These are phyloP conservation scores for Tritrichomonas musculus DNA, from an alignment of 208 protist species.

Conservation along the genomic window DNA sequence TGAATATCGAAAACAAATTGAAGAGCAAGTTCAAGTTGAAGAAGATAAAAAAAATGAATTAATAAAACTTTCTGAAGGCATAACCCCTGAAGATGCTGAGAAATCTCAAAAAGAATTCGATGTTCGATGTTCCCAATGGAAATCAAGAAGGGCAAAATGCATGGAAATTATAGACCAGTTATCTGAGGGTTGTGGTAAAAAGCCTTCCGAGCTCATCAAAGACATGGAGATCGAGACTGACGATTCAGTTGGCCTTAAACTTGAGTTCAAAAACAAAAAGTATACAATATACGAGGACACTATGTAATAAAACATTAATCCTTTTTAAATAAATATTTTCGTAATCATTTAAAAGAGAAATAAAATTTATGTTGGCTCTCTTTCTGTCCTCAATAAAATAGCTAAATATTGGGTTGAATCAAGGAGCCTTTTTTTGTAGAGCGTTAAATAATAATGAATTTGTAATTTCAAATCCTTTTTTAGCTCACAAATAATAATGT, in stretches of 20 bases:
- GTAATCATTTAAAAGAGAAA: no score
- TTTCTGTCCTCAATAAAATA: no score
- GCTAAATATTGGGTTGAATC: no score
- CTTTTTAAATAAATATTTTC: no score
- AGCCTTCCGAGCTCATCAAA: not conserved
- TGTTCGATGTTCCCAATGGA: not conserved
- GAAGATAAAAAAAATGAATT: not conserved
- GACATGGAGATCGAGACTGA: conserved; percentile 10
- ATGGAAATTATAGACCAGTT: not conserved
- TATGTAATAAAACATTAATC: no score
- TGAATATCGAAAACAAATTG: not conserved
- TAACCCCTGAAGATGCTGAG: not conserved
- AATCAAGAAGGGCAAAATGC: not conserved
- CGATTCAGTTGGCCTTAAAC: not conserved
- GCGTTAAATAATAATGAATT: no score
- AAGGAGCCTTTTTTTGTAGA: no score
- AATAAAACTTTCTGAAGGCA: not conserved
- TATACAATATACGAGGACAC: not conserved
- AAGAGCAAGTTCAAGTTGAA: not conserved
- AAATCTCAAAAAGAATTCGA: not conserved
- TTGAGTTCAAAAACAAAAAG: not conserved
- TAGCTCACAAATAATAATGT: no score
- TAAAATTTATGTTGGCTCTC: no score
- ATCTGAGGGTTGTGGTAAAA: not conserved
- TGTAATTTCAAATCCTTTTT: no score